Base-by-base conservation (phyloP, 2,329 filamentous ascomycete genomes). In the Aureobasidium sp. region DNA sequence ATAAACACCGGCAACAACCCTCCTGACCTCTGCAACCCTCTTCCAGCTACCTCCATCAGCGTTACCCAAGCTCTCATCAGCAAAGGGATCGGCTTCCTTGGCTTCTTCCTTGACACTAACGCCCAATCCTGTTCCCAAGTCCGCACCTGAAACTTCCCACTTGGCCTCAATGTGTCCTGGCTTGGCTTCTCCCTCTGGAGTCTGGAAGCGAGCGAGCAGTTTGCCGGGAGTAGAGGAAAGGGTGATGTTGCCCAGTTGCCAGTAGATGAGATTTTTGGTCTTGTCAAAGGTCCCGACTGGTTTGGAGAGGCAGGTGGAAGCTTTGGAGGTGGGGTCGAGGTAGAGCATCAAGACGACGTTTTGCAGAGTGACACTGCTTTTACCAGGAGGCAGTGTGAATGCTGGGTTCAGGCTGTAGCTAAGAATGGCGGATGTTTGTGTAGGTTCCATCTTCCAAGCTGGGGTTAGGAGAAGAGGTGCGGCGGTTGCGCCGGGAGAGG, bases 361-460 rank as follows among this genome's bases (percentile, higher is more conserved):
- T 67, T 85, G 87, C 42, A 91, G 73, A 1, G 77, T 82, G 40
- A 90, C 69, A 8, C 58, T 60, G 73, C 21, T 66, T 60, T 17
- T 62, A 60, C 38, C 69, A 67, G 78, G 65, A 3, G 64, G 68
- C 78, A 75, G 51, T 75, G 78, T 64, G 69, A 85, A 90, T 0
- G 79, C 76, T 0, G 90, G 88, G 72, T 96, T 96, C 17, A 94
- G 80, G 6, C 85, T 85, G 74, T 96, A 97, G 69, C 88, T 85
- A 38, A 97, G 77, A 58, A 96, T 83, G 42, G 95, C 83, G 42
- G 89, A 92, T n/a, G 93, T 83, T 74, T 96, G 93, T 64, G 88
- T 86, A 45, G 88, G 83, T 68, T 94, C 87, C 1, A 89, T 79
- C 70, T 93, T 95, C 91, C 92, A 96, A 0, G 81, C 81, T 3